Percentiles rank a stretch among this genome's conserved stretches.
These are phyloP conservation scores for Xenosphaeropsis pyriputrescens DNA, from an alignment of 2,329 filamentous ascomycete genomes.

Conservation along the genomic window DNA sequence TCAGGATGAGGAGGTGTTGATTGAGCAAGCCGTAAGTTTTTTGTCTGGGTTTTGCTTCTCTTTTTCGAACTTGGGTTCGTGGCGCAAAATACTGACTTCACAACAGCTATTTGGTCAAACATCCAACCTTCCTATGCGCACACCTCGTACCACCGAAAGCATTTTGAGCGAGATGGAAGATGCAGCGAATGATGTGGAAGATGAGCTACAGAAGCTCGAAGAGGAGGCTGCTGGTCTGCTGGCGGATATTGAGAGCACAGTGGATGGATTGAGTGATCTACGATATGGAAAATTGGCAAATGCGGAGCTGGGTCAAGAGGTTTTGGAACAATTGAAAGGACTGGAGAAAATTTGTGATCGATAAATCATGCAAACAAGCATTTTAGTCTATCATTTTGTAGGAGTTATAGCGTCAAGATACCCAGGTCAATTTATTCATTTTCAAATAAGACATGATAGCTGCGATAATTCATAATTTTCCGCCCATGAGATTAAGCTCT, in stretches of 20 bases:
- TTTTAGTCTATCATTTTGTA: too few species aligned
- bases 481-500: not conserved
- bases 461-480: conserved; percentile 1
- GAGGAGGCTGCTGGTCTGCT: conserved; percentile 46
- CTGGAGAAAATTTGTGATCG: conserved; percentile 29
- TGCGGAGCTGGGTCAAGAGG: conserved; percentile 45
- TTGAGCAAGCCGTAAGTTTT: conserved; percentile 33
- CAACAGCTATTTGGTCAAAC: conserved; percentile 41
- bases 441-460: not conserved
- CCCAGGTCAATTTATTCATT: too few species aligned
- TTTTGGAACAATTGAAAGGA: conserved; percentile 49
- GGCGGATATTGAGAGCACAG: conserved; percentile 44
- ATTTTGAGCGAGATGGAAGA: conserved; percentile 56
- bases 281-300: conserved; percentile 66
- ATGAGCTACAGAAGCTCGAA: conserved; percentile 51
- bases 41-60: too few species aligned
- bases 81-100: not conserved
- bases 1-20: conserved; percentile 46
- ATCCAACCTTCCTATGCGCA: conserved; percentile 26
- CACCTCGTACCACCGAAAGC: conserved; percentile 44
- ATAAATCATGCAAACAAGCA: too few species aligned
- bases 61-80: too few species aligned
- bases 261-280: conserved; percentile 67
- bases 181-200: conserved; percentile 50
- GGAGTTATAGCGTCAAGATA: too few species aligned